A percentile compares a stretch with the other conserved stretches of the same genome.
Evolutionary conservation across 208 protist species (phyloP).

Genomic region (Crithidia expoeki): DNA sequence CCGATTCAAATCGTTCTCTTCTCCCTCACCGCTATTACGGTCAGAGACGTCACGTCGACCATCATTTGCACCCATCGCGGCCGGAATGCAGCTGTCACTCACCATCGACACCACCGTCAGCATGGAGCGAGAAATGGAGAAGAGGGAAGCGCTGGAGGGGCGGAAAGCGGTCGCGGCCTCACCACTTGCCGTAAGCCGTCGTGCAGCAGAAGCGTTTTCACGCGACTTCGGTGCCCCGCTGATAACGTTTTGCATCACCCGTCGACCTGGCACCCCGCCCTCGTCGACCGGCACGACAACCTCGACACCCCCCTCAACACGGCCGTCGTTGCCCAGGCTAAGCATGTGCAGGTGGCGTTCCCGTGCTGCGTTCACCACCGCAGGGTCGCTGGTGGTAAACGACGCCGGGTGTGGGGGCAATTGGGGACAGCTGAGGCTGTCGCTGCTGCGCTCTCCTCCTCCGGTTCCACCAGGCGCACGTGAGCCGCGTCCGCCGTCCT

Average conservation of each 20-base stretch:
- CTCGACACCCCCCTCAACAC: constrained; percentile 55
- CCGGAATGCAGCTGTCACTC: constrained; percentile 11
- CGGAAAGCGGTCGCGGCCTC: neutral
- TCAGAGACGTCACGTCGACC: neutral
- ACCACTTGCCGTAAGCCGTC: constrained; percentile 3
- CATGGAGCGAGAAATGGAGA: constrained; percentile 17
- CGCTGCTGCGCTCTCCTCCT: constrained; percentile 4
- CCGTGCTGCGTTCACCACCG: constrained; percentile 31
- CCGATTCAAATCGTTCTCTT: neutral
- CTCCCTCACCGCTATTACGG: neutral
- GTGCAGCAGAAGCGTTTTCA: neutral
- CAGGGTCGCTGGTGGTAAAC: constrained; percentile 19
- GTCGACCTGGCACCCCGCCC: constrained; percentile 44
- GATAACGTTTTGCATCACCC: neutral
- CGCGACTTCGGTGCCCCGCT: neutral
- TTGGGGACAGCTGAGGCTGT: neutral
- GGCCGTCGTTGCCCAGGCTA: constrained; percentile 63
- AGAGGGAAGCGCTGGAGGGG: constrained; percentile 4
- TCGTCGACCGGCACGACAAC: constrained; percentile 59
- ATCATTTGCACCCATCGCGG: neutral
- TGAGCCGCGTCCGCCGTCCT: neutral
- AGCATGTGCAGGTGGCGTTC: constrained; percentile 66
- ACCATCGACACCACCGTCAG: constrained; percentile 17
- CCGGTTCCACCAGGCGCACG: neutral
- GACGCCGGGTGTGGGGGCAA: constrained; percentile 12